phyloP scores from a whole-genome alignment of 495 filamentous ascomycete genomes.

The Hypomontagnella monticulosa region DNA sequence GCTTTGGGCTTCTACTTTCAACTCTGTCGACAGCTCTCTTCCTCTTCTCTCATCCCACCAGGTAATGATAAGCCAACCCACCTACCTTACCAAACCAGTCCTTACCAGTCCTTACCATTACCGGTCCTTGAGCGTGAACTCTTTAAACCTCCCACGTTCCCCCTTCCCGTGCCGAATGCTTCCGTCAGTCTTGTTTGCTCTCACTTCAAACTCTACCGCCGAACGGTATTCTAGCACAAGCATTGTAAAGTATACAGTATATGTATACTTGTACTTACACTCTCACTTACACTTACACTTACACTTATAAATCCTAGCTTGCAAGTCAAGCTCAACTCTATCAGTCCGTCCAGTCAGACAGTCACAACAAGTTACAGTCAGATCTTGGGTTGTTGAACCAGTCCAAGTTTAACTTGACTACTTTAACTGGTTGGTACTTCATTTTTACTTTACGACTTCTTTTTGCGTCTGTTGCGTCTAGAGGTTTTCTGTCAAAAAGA shows the following conservation, averaged over 20 bases:
- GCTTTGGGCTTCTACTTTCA: constrained; percentile 41
- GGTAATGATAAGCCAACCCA: constrained; percentile 41
- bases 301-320: constrained; percentile 6
- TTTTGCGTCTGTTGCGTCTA: constrained; percentile 2
- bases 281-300: neutral
- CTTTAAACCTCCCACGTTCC: constrained; percentile 44
- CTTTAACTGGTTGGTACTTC: constrained; percentile 14
- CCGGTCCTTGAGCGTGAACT: constrained; percentile 25
- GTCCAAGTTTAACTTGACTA: constrained; percentile 21
- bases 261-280: constrained; percentile 6
- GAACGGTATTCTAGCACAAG: constrained; percentile 10
- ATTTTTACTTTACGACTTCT: neutral
- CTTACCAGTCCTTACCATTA: no score
- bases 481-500: constrained; percentile 24
- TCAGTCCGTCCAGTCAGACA: no score
- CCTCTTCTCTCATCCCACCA: constrained; percentile 33
- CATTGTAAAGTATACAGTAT: constrained; percentile 17
- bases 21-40: constrained; percentile 7
- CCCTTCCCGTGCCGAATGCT: constrained; percentile 33
- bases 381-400: constrained; percentile 3
- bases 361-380: no score
- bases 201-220: constrained; percentile 15
- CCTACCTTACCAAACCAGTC: constrained; percentile 27
- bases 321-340: constrained; percentile 4
- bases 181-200: constrained; percentile 26